Conservation (phyloP, 805 yeast genomes). For the Ogataea nitratoaversa region DNA sequence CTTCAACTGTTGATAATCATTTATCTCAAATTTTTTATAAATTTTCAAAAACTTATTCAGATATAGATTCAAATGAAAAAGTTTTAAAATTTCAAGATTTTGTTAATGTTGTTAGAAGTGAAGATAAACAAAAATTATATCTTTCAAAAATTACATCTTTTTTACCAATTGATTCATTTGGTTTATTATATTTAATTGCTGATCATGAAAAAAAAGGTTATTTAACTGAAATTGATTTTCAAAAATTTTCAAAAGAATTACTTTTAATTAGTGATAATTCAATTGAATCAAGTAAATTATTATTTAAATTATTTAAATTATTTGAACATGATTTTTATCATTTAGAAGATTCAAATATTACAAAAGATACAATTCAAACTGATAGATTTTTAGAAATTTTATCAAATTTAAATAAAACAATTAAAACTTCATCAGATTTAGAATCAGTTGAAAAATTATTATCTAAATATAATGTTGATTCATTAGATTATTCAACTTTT, state of each 20-base stretch:
- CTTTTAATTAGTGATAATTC: conserved; percentile 41
- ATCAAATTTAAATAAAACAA: conserved; percentile 15
- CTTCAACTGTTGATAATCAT: conserved; percentile 14
- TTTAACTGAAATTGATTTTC: conserved; percentile 56
- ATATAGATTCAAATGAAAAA: conserved; percentile 26
- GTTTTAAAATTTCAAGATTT: conserved; percentile 38
- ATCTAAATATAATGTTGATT: conserved; percentile 8
- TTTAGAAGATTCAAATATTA: conserved; percentile 2
- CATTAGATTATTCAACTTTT: conserved; percentile 17
- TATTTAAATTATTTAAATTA: conserved; percentile 51
- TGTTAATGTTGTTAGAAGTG: conserved; percentile 39
- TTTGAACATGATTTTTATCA: conserved; percentile 34
- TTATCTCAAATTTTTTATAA: conserved; percentile 37
- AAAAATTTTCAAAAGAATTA: conserved; percentile 56
- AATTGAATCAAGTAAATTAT: conserved; percentile 42
- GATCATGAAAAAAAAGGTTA: conserved; percentile 71
- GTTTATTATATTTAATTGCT: conserved; percentile 74
- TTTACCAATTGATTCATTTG: conserved; percentile 55
- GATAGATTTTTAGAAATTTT: conserved; percentile 22
- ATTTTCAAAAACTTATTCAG: conserved; percentile 35
- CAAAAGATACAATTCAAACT: conserved; percentile 11
- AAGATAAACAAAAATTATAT: conserved; percentile 33
- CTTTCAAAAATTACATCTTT: conserved; percentile 24
- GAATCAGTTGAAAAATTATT: conserved; percentile 14
- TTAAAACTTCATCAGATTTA: conserved; percentile 16